These are phyloP conservation scores for Rhododendron henanense DNA, from an alignment of 148 eudicot species.

Conservation along the genomic window DNA sequence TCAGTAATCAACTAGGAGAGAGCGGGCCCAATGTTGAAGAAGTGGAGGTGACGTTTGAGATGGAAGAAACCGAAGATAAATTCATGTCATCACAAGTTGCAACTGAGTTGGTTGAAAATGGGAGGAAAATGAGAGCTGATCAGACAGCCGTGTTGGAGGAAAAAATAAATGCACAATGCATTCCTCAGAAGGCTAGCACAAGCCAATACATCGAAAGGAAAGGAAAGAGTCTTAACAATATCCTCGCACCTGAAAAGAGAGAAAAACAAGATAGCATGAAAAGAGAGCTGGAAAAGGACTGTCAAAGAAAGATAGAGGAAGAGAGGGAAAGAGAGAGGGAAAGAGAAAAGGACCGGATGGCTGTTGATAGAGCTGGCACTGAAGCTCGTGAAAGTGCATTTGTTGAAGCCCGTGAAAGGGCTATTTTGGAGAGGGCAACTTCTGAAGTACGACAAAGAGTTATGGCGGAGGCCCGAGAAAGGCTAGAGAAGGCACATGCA, in stretches of 20 bases:
- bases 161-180: slow-evolving; percentile 18
- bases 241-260: slow-evolving; percentile 31
- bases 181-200: slow-evolving; percentile 19
- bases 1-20: slow-evolving; percentile 27
- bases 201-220: slow-evolving; percentile 32
- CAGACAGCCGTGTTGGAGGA: slow-evolving; percentile 25
- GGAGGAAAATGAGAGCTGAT: slow-evolving; percentile 27
- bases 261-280: slow-evolving; percentile 35
- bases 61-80: slow-evolving; percentile 24
- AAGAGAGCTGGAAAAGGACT: slow-evolving; percentile 57
- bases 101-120: slow-evolving; percentile 25
- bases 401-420: slow-evolving; percentile 62
- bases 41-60: slow-evolving; percentile 16
- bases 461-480: slow-evolving; percentile 76
- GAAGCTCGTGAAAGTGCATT: slow-evolving; percentile 74
- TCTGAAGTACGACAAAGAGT: slow-evolving; percentile 77
- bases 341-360: slow-evolving; percentile 92
- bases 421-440: slow-evolving; percentile 67
- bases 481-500: slow-evolving; percentile 71
- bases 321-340: slow-evolving; percentile 95
- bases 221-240: slow-evolving; percentile 24
- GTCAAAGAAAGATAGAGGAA: slow-evolving; percentile 68
- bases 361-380: slow-evolving; percentile 58
- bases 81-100: slow-evolving; percentile 23
- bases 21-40: slow-evolving; percentile 16